Percentiles rank a stretch among this genome's conserved stretches.
phyloP scores from a whole-genome alignment of 2,329 filamentous ascomycete species.

The Aureobasidium subglaciale region DNA sequence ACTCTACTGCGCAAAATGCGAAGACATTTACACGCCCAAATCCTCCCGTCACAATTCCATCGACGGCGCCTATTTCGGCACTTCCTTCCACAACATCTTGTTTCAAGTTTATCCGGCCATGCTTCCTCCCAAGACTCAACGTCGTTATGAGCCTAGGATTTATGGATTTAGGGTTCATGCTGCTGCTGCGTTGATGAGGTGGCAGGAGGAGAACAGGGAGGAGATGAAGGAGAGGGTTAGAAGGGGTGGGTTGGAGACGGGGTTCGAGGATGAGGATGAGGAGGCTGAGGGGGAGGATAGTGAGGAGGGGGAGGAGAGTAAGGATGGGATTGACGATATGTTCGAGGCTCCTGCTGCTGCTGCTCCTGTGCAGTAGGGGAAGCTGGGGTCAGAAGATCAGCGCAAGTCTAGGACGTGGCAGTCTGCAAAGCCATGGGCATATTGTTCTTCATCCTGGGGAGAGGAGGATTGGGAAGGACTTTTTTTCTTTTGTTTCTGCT shows the following conservation, averaged over 20 bases:
- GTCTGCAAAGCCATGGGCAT: too few relatives aligned
- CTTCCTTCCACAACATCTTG: slow-evolving; percentile 97
- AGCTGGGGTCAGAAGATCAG: too few relatives aligned
- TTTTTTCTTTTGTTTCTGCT: background rate
- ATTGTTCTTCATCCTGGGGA: too few relatives aligned
- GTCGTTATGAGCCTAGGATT: slow-evolving; percentile 81
- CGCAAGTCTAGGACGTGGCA: too few relatives aligned
- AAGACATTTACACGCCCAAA: slow-evolving; percentile 98
- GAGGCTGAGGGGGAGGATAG: slow-evolving; percentile 55
- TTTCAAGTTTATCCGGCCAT: slow-evolving; percentile 96
- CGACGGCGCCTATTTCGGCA: slow-evolving; percentile 96
- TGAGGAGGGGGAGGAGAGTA: slow-evolving; percentile 46
- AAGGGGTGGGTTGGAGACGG: slow-evolving; percentile 62
- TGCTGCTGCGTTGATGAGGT: slow-evolving; percentile 76
- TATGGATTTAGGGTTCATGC: slow-evolving; percentile 97
- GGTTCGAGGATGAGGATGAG: slow-evolving; percentile 65
- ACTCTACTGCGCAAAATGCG: slow-evolving; percentile 93
- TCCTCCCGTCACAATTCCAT: slow-evolving; percentile 91
- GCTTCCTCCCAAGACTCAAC: slow-evolving; percentile 75
- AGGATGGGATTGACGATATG: slow-evolving; percentile 44
- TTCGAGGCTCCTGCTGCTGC: slow-evolving; percentile 25
- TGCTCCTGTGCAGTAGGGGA: slow-evolving; percentile 10
- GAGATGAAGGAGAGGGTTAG: slow-evolving; percentile 74
- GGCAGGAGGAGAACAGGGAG: slow-evolving; percentile 77
- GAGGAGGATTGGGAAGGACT: background rate